phyloP scores from a whole-genome alignment of 768 basidiomycete species.

The Boletus huronensis region DNA sequence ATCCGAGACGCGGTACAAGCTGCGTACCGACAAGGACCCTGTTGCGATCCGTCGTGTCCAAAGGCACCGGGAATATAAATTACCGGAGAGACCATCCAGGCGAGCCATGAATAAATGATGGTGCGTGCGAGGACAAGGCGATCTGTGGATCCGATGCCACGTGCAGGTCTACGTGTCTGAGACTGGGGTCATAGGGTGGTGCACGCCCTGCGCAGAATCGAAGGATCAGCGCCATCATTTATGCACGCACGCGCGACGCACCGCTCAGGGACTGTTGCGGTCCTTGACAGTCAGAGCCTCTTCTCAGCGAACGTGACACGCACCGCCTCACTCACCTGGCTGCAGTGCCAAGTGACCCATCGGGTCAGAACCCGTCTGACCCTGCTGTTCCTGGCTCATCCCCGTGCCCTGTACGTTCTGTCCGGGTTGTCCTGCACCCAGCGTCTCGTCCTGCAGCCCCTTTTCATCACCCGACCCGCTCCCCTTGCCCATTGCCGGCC shows the following conservation, averaged over 20 bases:
- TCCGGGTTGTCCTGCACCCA: background rate
- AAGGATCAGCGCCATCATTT: background rate
- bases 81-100: conserved; percentile 4
- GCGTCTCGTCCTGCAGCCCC: conserved; percentile 17
- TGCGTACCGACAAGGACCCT: background rate
- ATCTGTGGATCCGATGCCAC: background rate
- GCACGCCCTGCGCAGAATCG: conserved; percentile 4
- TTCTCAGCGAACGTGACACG: background rate
- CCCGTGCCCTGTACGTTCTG: conserved; percentile 1
- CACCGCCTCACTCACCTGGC: conserved; percentile 12
- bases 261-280: conserved; percentile 7
- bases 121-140: background rate
- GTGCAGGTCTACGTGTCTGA: background rate
- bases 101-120: conserved; percentile 1
- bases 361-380: conserved; percentile 16
- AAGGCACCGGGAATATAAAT: conserved; percentile 11
- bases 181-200: background rate
- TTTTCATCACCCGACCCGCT: conserved; percentile 24
- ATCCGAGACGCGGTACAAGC: background rate
- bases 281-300: background rate
- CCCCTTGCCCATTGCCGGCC: conserved; percentile 33
- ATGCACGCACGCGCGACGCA: conserved; percentile 1
- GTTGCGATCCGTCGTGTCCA: background rate
- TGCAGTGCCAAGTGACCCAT: conserved; percentile 21
- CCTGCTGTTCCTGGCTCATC: conserved; percentile 17